These are phyloP conservation scores for Bacidia gigantensis DNA, from an alignment of 495 filamentous ascomycete genomes.

Conservation along the genomic window DNA sequence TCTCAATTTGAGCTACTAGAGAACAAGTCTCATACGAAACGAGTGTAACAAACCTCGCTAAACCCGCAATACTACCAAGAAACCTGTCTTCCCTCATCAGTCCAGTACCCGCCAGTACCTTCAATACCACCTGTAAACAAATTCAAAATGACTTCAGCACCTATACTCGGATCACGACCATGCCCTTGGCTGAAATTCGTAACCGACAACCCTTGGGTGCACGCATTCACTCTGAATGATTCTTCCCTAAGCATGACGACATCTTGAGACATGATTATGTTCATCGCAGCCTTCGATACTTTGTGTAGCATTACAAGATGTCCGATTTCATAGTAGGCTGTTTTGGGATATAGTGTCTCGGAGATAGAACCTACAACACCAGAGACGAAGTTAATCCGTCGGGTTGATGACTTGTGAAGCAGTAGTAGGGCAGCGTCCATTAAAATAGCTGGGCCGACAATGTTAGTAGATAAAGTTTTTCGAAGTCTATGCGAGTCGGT, in stretches of 20 bases:
- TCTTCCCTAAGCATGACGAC: slow-evolving; percentile 10
- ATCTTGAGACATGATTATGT: slow-evolving; percentile 26
- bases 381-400: slow-evolving; percentile 31
- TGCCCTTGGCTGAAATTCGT: neutral
- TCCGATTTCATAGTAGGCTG: neutral
- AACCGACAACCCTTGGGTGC: slow-evolving; percentile 3
- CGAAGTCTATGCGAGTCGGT: too few relatives aligned
- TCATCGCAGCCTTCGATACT: slow-evolving; percentile 30
- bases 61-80: too few relatives aligned
- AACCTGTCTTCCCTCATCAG: neutral
- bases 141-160: slow-evolving; percentile 4
- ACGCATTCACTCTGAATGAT: slow-evolving; percentile 13
- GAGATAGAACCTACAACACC: slow-evolving; percentile 24
- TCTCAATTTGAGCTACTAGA: too few relatives aligned
- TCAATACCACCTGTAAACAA: slow-evolving; percentile 3
- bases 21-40: too few relatives aligned
- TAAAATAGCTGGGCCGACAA: slow-evolving; percentile 24
- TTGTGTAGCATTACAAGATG: slow-evolving; percentile 16
- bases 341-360: neutral
- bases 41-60: too few relatives aligned
- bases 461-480: slow-evolving; percentile 26
- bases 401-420: slow-evolving; percentile 25
- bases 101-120: neutral
- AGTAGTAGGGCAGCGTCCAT: slow-evolving; percentile 35
- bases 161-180: slow-evolving; percentile 4